Base-by-base conservation (phyloP, 2,329 filamentous ascomycete genomes). In the Diaporthe helianthi region DNA sequence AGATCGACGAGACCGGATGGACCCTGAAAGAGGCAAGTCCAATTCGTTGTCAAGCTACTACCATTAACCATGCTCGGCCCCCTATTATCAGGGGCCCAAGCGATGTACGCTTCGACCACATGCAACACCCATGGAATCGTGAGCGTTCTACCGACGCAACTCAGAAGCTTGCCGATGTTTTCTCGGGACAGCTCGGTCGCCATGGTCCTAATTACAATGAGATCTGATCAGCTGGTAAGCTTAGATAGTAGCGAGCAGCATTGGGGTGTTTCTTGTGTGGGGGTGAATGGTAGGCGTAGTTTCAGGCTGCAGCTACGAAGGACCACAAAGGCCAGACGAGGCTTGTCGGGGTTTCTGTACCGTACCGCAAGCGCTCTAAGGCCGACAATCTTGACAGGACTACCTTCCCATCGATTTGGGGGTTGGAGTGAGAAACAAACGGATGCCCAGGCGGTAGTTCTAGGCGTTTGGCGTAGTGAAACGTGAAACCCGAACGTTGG, bases 371-470 rank as follows among this genome's bases (percentile, higher is more conserved):
- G 29, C 17, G 31, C 58, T 36, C 29, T 17, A 60, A 47, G 52
- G 29, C 64, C 22, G 58, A 22, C 24, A 22, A 19, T 17, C 15
- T 31, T 55, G n/a, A 54, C 12, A 13, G 26, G 36, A 38, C 13
- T 17, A 15, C 2, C 13, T 17, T 24, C 13, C 13, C 19, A 24
- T 63, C 58, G 44, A 36, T 19, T 63, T 44, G 38, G 51, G 33
- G 29, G 26, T n/a, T 46, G 26, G 46, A 33, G 31, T 22, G 49
- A 66, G 49, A 67, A 52, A 58, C 52, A 38, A 38, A 61, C 41
- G 26, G 36, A 66, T 55, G 64, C 64, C 64, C 51, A 67, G 64
- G 29, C 41, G 64, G 52, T 22, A 54, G 38, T 55, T 47, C 64
- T 67, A 47, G 64, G 41, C 52, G 51, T 49, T 67, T 46, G 51